phyloP scores from a whole-genome alignment of 75 land plant species.

The Azolla pinnata region DNA sequence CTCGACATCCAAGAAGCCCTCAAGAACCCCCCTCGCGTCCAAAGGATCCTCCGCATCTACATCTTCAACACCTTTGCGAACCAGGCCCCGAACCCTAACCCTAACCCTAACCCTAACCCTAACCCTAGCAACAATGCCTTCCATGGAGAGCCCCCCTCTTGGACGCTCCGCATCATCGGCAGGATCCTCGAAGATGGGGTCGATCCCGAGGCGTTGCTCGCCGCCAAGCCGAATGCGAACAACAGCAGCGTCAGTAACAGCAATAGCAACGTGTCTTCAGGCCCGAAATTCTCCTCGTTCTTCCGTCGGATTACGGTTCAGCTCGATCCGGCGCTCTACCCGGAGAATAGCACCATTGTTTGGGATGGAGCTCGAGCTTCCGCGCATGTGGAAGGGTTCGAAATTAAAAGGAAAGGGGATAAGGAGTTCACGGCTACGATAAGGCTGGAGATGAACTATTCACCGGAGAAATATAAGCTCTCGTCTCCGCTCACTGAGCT shows the following conservation, averaged over 20 bases:
- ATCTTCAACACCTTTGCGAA: slow-evolving; percentile 91
- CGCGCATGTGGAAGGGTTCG: slow-evolving; percentile 82
- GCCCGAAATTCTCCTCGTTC: slow-evolving; percentile 90
- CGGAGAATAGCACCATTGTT: slow-evolving; percentile 66
- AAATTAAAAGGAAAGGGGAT: slow-evolving; percentile 86
- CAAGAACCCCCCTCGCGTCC: slow-evolving; percentile 67
- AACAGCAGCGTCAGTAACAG: too few relatives aligned
- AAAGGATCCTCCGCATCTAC: slow-evolving; percentile 81
- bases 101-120: too few relatives aligned
- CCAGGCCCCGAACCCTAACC: slow-evolving; percentile 33
- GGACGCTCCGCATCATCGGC: slow-evolving; percentile 85
- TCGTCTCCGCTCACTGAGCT: slow-evolving; percentile 71
- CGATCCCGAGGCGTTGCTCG: slow-evolving; percentile 47
- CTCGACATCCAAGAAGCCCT: slow-evolving; percentile 89
- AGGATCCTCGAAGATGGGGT: slow-evolving; percentile 75
- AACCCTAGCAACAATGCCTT: too few relatives aligned
- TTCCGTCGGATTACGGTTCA: slow-evolving; percentile 71
- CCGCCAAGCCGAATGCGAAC: slow-evolving; percentile 39
- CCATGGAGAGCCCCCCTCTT: slow-evolving; percentile 69
- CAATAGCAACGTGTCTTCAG: too few relatives aligned
- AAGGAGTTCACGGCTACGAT: slow-evolving; percentile 68
- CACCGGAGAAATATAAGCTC: slow-evolving; percentile 85
- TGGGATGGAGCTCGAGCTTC: slow-evolving; percentile 83
- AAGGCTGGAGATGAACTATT: slow-evolving; percentile 83
- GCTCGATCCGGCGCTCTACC: slow-evolving; percentile 72